These are phyloP conservation scores for Arabidopsis arenosa DNA, from an alignment of 345 rosid genomes.

Conservation along the genomic window DNA sequence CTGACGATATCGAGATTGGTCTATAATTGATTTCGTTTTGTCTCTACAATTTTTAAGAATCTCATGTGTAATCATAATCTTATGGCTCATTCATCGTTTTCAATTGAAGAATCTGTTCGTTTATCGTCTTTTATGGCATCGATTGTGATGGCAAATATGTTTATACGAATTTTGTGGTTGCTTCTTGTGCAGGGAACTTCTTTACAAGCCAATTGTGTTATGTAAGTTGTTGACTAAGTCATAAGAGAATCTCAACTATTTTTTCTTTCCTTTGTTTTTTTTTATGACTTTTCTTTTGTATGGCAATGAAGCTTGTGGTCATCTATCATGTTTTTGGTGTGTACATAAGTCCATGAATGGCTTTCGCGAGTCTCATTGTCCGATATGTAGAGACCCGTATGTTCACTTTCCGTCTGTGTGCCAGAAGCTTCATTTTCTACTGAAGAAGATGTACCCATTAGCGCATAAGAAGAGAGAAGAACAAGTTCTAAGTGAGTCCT, in stretches of 20 bases:
- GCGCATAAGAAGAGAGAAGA: constrained; percentile 60
- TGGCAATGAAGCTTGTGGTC: constrained; percentile 76
- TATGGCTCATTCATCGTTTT: constrained; percentile 5
- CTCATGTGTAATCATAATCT: background rate
- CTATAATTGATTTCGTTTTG: background rate
- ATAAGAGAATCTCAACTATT: background rate
- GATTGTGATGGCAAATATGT: background rate
- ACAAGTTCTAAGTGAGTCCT: constrained; percentile 58
- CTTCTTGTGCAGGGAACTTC: constrained; percentile 73
- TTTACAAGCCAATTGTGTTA: constrained; percentile 81
- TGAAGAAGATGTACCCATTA: constrained; percentile 68
- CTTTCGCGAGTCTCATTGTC: constrained; percentile 55
- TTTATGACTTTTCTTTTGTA: background rate
- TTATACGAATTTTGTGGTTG: background rate
- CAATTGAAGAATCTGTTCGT: background rate
- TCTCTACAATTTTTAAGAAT: background rate
- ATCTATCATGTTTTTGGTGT: constrained; percentile 94
- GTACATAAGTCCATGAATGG: constrained; percentile 67
- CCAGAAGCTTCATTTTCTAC: constrained; percentile 64
- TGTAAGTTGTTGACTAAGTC: constrained; percentile 53
- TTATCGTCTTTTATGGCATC: background rate
- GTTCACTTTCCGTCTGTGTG: constrained; percentile 73
- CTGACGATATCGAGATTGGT: background rate
- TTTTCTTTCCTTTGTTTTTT: background rate
- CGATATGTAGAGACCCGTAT: constrained; percentile 73